These are phyloP conservation scores for Fusarium mangiferae DNA, from an alignment of 2,329 filamentous ascomycete species.

Conservation along the genomic window DNA sequence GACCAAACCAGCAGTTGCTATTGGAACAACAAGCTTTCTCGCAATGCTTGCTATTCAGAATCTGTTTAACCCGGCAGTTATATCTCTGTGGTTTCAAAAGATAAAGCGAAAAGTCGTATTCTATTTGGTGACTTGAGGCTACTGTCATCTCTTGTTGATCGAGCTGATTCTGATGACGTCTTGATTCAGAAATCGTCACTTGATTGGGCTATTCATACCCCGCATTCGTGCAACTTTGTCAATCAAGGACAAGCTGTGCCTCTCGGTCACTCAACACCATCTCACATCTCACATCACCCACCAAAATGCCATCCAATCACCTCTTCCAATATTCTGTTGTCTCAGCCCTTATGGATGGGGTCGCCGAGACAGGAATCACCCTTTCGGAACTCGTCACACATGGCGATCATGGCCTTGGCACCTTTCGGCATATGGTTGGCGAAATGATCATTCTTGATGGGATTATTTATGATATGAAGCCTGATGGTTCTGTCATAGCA, in stretches of 20 bases:
- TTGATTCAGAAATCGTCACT: fast-evolving
- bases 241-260: background rate
- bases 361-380: constrained; percentile 27
- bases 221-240: background rate
- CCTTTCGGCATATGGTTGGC: constrained; percentile 34
- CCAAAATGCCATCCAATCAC: constrained; percentile 21
- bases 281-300: background rate
- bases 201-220: background rate
- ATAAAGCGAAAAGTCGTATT: background rate
- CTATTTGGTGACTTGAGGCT: background rate
- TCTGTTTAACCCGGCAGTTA: background rate
- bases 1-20: too few relatives aligned
- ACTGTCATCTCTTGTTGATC: too few relatives aligned
- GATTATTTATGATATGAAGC: constrained; percentile 25
- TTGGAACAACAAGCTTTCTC: background rate
- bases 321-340: constrained; percentile 35
- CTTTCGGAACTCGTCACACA: constrained; percentile 17
- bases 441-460: constrained; percentile 38
- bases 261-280: background rate
- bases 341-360: constrained; percentile 36
- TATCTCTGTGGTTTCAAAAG: too few relatives aligned
- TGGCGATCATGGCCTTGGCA: constrained; percentile 34
- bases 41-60: too few relatives aligned
- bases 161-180: constrained; percentile 1
- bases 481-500: constrained; percentile 14